phyloP scores from a whole-genome alignment of 2,329 filamentous ascomycete genomes.

The Polytolypa hystricis region DNA sequence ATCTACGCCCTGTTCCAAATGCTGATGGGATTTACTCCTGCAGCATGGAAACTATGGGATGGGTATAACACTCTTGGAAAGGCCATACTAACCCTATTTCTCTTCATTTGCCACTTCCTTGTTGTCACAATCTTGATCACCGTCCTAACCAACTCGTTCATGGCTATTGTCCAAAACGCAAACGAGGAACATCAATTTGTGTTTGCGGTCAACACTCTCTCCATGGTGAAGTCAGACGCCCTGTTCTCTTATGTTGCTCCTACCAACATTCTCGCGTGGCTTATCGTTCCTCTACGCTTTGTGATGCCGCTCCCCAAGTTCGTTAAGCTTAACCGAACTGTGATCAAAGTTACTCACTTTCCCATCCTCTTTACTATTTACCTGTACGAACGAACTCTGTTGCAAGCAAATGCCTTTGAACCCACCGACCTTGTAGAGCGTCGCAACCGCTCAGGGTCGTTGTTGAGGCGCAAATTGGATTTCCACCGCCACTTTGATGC shows the following conservation, averaged over 20 bases:
- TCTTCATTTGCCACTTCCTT: slow-evolving; percentile 91
- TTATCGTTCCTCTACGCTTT: slow-evolving; percentile 72
- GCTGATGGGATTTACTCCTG: slow-evolving; percentile 89
- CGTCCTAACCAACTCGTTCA: slow-evolving; percentile 93
- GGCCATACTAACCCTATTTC: slow-evolving; percentile 63
- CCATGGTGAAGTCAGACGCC: slow-evolving; percentile 96
- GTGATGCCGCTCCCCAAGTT: slow-evolving; percentile 70
- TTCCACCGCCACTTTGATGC: slow-evolving; percentile 47
- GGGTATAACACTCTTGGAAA: slow-evolving; percentile 71
- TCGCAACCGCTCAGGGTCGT: slow-evolving; percentile 41
- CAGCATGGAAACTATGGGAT: slow-evolving; percentile 84
- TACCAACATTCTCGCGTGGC: slow-evolving; percentile 82
- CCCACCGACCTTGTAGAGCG: slow-evolving; percentile 78
- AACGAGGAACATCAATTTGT: slow-evolving; percentile 86
- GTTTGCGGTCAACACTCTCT: slow-evolving; percentile 93
- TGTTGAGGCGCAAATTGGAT: slow-evolving; percentile 48
- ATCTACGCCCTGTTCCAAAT: slow-evolving; percentile 89
- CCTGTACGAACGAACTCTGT: slow-evolving; percentile 68
- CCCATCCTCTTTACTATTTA: slow-evolving; percentile 81
- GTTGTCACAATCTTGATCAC: slow-evolving; percentile 91
- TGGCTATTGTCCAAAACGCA: slow-evolving; percentile 86
- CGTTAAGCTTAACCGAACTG: slow-evolving; percentile 73
- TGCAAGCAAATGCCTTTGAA: slow-evolving; percentile 66
- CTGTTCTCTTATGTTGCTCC: slow-evolving; percentile 90
- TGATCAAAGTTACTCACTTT: slow-evolving; percentile 86